A percentile compares a stretch with the other conserved stretches of the same genome.
phyloP scores from a whole-genome alignment of 352 stramenopile genomes.

The Phytophthora gonapodyides region DNA sequence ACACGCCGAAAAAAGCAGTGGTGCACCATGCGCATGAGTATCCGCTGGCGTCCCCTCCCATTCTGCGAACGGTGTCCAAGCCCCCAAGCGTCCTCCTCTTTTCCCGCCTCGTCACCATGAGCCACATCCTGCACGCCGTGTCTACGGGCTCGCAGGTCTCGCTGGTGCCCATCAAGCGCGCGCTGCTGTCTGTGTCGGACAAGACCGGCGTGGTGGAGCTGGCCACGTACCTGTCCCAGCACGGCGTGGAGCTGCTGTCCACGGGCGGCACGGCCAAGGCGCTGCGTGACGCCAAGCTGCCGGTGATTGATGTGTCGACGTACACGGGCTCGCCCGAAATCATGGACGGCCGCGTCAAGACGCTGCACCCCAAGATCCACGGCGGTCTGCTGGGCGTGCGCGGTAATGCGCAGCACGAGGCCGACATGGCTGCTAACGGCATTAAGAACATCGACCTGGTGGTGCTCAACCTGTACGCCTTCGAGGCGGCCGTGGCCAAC shows the following conservation, averaged over 20 bases:
- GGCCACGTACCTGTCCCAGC: slow-evolving; percentile 91
- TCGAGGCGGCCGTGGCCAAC: slow-evolving; percentile 96
- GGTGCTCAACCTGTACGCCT: slow-evolving; percentile 99
- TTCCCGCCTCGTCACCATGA: slow-evolving; percentile 44
- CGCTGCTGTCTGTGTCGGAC: slow-evolving; percentile 99
- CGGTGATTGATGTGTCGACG: slow-evolving; percentile 96
- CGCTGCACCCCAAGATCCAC: slow-evolving; percentile 99
- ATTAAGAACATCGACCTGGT: slow-evolving; percentile 99
- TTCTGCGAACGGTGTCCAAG: slow-evolving; percentile 21
- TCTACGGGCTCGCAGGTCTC: slow-evolving; percentile 59
- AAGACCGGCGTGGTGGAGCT: slow-evolving; percentile 98
- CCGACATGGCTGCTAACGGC: slow-evolving; percentile 95
- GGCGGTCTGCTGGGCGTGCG: slow-evolving; percentile 97
- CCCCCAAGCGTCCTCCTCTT: slow-evolving; percentile 11
- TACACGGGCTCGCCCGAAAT: slow-evolving; percentile 99
- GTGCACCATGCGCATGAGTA: slow-evolving; percentile 6
- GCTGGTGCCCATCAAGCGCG: slow-evolving; percentile 94
- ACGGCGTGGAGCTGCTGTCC: slow-evolving; percentile 97
- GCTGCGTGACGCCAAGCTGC: slow-evolving; percentile 94
- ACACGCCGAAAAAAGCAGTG: slow-evolving; percentile 29
- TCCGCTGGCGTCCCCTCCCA: slow-evolving; percentile 1
- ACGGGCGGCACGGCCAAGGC: slow-evolving; percentile 98
- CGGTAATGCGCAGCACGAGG: slow-evolving; percentile 96
- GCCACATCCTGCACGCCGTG: slow-evolving; percentile 84
- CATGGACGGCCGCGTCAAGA: slow-evolving; percentile 99